These are phyloP conservation scores for Lactarius hatsudake DNA, from an alignment of 768 basidiomycete genomes.

Conservation along the genomic window DNA sequence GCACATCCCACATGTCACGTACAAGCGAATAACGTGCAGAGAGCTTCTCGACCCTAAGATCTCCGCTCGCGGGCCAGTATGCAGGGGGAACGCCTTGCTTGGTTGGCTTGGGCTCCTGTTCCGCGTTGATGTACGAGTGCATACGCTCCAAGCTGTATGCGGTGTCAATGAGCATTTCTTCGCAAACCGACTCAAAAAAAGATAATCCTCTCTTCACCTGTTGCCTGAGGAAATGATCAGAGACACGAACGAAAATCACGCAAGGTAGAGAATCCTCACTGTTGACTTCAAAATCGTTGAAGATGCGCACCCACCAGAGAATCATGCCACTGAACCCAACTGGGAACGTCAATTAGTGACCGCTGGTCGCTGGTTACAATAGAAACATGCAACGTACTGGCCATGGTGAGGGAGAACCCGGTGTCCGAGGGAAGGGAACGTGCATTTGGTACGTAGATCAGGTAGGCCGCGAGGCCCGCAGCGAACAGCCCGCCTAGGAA, in stretches of 20 bases:
- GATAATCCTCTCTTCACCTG: constrained; percentile 27
- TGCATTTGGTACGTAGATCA: constrained; percentile 43
- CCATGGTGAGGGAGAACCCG: constrained; percentile 43
- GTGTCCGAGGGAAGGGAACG: constrained; percentile 38
- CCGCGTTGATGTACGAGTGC: constrained; percentile 53
- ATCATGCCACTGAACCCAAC: constrained; percentile 57
- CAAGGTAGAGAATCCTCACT: constrained; percentile 33
- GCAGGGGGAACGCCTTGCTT: constrained; percentile 52
- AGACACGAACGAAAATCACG: not conserved
- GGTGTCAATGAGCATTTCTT: constrained; percentile 5
- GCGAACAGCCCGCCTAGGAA: constrained; percentile 51
- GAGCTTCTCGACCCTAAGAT: constrained; percentile 50
- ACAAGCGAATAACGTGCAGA: constrained; percentile 47
- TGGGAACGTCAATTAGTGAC: constrained; percentile 18
- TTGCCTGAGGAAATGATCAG: constrained; percentile 27
- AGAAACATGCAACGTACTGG: constrained; percentile 32
- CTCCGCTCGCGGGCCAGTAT: constrained; percentile 60
- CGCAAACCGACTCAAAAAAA: not conserved
- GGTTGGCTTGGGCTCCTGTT: constrained; percentile 48
- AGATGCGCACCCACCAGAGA: constrained; percentile 46
- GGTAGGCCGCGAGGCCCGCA: constrained; percentile 47
- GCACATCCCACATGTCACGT: constrained; percentile 34
- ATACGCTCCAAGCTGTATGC: constrained; percentile 48
- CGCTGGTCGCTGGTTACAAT: not conserved
- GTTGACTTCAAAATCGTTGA: constrained; percentile 46